Evolutionary conservation across 352 stramenopile genomes (phyloP).

Genomic region (Peronospora farinosa): DNA sequence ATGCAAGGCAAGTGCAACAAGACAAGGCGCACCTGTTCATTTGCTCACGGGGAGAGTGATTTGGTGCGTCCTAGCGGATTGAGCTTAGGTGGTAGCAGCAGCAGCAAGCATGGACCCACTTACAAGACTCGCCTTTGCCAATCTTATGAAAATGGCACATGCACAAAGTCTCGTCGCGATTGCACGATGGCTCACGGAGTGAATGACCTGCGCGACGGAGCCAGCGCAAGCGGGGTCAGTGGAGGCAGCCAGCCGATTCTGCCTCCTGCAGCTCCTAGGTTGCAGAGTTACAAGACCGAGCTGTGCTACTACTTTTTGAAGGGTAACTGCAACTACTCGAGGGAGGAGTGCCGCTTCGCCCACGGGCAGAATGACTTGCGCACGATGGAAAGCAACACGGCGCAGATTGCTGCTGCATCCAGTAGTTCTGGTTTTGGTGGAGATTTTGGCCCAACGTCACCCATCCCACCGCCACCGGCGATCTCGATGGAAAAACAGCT

Average conservation of each 20-base stretch:
- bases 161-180: conserved; percentile 67
- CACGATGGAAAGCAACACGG: conserved; percentile 79
- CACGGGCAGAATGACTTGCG: conserved; percentile 73
- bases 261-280: conserved; percentile 44
- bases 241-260: conserved; percentile 27
- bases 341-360: conserved; percentile 84
- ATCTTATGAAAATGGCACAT: conserved; percentile 65
- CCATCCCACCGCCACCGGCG: conserved; percentile 21
- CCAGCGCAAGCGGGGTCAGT: conserved; percentile 12
- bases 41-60: conserved; percentile 80
- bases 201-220: conserved; percentile 58
- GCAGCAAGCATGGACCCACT: conserved; percentile 29
- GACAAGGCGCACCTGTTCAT: conserved; percentile 80
- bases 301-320: conserved; percentile 87
- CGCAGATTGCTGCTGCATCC: conserved; percentile 44
- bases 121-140: conserved; percentile 82
- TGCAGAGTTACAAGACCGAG: conserved; percentile 88
- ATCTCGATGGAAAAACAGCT: conserved; percentile 45
- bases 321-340: conserved; percentile 84
- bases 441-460: conserved; percentile 21
- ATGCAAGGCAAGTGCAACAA: conserved; percentile 88
- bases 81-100: conserved; percentile 4
- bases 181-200: conserved; percentile 73
- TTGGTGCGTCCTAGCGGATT: conserved; percentile 39
- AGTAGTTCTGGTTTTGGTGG: conserved; percentile 13